Percentiles rank a stretch among this genome's conserved stretches.
Conservation (phyloP, 768 basidiomycete genomes). For the Tremella mesenterica region DNA sequence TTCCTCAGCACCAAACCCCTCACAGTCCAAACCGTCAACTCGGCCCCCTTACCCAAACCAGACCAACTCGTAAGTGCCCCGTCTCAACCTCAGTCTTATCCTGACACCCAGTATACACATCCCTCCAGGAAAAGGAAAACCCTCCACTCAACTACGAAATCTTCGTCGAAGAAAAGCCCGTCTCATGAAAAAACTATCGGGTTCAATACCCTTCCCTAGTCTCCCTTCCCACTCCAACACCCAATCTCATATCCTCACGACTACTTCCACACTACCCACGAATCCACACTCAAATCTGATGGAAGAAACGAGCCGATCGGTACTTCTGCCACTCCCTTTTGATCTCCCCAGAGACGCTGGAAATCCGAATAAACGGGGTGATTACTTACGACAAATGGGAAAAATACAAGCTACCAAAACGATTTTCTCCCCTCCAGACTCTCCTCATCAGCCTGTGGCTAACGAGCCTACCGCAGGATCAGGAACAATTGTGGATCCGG, state of each 20-base stretch:
- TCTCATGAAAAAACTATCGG: not conserved
- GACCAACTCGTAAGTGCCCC: no score
- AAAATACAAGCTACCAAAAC: slow-evolving; percentile 14
- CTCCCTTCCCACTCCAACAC: no score
- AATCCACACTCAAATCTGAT: no score
- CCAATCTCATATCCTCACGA: no score
- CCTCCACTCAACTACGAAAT: slow-evolving; percentile 25
- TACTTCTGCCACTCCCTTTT: no score
- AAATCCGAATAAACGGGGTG: slow-evolving; percentile 34
- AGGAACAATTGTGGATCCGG: not conserved
- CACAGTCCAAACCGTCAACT: no score
- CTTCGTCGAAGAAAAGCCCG: slow-evolving; percentile 11
- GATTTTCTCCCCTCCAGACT: slow-evolving; percentile 9
- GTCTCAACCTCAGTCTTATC: not conserved
- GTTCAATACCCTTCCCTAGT: no score
- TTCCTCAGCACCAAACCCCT: no score
- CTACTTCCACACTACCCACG: no score
- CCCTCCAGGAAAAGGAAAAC: slow-evolving; percentile 31
- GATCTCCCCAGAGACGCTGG: slow-evolving; percentile 19
- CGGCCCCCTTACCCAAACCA: no score
- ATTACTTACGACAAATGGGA: slow-evolving; percentile 32
- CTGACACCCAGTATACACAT: not conserved
- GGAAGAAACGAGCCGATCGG: no score
- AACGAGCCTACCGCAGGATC: not conserved
- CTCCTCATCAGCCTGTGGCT: not conserved